phyloP scores from a whole-genome alignment of 352 stramenopile species.

The Phytopythium aichiense region DNA sequence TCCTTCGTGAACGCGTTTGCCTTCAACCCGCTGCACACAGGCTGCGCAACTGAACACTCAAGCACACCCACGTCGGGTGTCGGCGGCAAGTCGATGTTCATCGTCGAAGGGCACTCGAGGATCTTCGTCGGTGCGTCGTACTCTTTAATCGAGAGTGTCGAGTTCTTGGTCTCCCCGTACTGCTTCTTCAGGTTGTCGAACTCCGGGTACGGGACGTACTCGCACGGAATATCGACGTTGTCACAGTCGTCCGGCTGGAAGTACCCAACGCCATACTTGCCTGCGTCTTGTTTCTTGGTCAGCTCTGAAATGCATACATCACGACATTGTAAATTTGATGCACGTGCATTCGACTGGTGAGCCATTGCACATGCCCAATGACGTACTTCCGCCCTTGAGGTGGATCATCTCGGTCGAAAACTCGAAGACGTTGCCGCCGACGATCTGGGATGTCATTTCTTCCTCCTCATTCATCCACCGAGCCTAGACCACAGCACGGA shows the following conservation, averaged over 20 bases:
- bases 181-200: slow-evolving; percentile 65
- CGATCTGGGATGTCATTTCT: slow-evolving; percentile 65
- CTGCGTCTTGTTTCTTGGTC: slow-evolving; percentile 35
- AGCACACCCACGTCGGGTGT: slow-evolving; percentile 41
- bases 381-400: slow-evolving; percentile 31
- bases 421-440: slow-evolving; percentile 79
- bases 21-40: slow-evolving; percentile 45
- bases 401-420: slow-evolving; percentile 74
- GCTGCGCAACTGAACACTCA: slow-evolving; percentile 41
- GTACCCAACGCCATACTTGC: slow-evolving; percentile 74
- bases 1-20: slow-evolving; percentile 54
- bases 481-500: slow-evolving; percentile 22
- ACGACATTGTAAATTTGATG: neutral
- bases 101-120: slow-evolving; percentile 34
- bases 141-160: slow-evolving; percentile 35
- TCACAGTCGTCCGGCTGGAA: slow-evolving; percentile 68
- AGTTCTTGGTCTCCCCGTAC: slow-evolving; percentile 59
- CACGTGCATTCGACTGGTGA: neutral
- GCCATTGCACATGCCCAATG: neutral
- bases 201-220: slow-evolving; percentile 69
- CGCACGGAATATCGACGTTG: slow-evolving; percentile 42
- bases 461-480: slow-evolving; percentile 85
- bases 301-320: slow-evolving; percentile 16
- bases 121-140: slow-evolving; percentile 30
- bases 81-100: slow-evolving; percentile 26